Conservation (phyloP, 257 asterid genomes). For the Craterostigma plantagineum region DNA sequence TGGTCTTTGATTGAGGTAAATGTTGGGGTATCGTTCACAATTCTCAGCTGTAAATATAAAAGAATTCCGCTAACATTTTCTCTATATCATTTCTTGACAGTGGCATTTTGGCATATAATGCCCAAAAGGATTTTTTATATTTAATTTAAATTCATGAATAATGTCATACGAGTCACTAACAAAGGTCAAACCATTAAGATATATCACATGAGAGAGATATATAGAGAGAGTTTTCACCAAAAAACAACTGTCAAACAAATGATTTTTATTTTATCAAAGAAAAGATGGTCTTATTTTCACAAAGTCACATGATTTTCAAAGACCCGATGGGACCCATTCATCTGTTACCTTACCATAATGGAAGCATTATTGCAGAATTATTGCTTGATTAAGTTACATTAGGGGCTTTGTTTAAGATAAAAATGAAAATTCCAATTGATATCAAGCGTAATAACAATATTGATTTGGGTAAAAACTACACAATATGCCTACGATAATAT, state of each 20-base stretch:
- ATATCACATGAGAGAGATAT: conserved; percentile 26
- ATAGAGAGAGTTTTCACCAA: too few relatives aligned
- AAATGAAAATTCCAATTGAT: not conserved
- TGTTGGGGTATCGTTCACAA: too few relatives aligned
- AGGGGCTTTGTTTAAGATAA: too few relatives aligned
- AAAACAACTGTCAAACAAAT: conserved; percentile 41
- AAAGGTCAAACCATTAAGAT: conserved; percentile 39
- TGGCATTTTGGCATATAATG: conserved; percentile 14
- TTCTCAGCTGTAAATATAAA: too few relatives aligned
- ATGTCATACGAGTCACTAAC: conserved; percentile 16
- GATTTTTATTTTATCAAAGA: conserved; percentile 4
- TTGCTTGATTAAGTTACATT: too few relatives aligned
- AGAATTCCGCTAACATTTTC: conserved; percentile 13
- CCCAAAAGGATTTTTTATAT: conserved; percentile 12
- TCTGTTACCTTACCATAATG: conserved; percentile 37
- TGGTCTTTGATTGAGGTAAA: conserved; percentile 28
- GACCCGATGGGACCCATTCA: conserved; percentile 46
- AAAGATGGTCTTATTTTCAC: conserved; percentile 1
- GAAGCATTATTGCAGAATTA: conserved; percentile 44
- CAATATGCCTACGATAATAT: not conserved
- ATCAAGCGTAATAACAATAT: not conserved
- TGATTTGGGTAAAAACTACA: not conserved
- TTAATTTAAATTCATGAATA: conserved; percentile 3
- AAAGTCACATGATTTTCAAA: conserved; percentile 54
- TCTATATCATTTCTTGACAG: conserved; percentile 18